Base-by-base conservation (phyloP, 2,329 filamentous ascomycete genomes). In the Dichotomopilus funicola region DNA sequence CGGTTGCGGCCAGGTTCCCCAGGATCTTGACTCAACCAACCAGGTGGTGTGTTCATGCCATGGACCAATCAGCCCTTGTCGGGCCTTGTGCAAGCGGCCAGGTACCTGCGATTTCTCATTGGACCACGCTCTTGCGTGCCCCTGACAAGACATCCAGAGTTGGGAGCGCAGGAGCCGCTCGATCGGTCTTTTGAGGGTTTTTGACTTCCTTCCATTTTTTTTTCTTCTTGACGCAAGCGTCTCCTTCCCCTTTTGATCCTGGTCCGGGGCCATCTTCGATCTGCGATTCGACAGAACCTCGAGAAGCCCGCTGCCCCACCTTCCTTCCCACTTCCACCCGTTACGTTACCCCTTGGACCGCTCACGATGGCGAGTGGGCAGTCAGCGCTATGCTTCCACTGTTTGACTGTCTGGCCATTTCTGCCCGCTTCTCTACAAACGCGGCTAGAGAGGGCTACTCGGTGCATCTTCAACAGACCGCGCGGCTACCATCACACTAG, bases 1-100 rank as follows among this genome's bases (percentile, higher is more conserved):
- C 60, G 58, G 41, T 42, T 51, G 50, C 46, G 40, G 55, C 59
- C 41, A 37, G 61, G 57, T 63, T 63, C 59, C 59, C 59, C 59
- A 60, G 44, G 59, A 61, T 63, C 60, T 52, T 6, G 42, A 50
- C 53, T 55, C 53, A 50, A 59, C 54, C 49, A 46, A 31, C 48
- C 13, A 12, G 13, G 37, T 43, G 50, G 41, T 31, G 49, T 33
- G 43, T 42, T 51, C 50, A 45, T 42, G 41, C 13, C 8, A 8
- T 31, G 33, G 31, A 10, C 59, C 59, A 60, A 60, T 60, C 54
- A 61, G 43, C 40, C 53, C 35, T 38, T 46, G 51, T 49, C 43
- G 10, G 52, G 27, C n/a, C 52, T 51, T 53, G 56, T 40, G 44
- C 51, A 53, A 19, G 44, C 38, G 36, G 37, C 56, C 60, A 62